Base-by-base conservation (phyloP, 1,139 yeast genomes). In the Lizanozyma gosingica region DNA sequence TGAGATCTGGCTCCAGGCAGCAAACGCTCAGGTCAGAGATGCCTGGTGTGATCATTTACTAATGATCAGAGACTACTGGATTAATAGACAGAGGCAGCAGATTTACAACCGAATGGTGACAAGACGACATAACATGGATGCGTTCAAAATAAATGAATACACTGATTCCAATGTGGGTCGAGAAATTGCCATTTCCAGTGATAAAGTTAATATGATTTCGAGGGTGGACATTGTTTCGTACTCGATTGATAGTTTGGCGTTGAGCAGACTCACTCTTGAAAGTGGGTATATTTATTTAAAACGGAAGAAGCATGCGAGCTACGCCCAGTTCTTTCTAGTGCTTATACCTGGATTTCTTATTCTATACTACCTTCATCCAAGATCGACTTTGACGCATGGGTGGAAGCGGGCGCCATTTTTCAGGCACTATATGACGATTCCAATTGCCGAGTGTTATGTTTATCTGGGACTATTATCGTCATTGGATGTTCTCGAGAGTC, bases 251-350 rank as follows among this genome's bases (percentile, higher is more conserved):
- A 64, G 80, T 3, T 54, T 78, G 37, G 67, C 90, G 0, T 66
- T 82, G 60, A 69, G 79, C 22, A 71, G 78, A 16, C 69, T 80
- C n/a, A 62, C 87, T 11, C 62, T 80, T 18, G 61, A 62, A 62
- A 73, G 77, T 46, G 96, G 96, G 0, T 58, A 67, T 35, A 56
- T 88, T 35, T 86, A 73, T 53, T 79, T 78, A 47, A 87, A 87
- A 52, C 71, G 78, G 3, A 77, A 75, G 45, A 83, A 79, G 53
- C 90, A 83, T 54, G 60, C 86, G 1, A 67, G 77, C 33, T 87
- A 86, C 57, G 65, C 62, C 38, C 75, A 74, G 45, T 76, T 65
- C 51, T 82, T 65, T 55, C 87, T 77, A 14, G 70, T 85, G 1
- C 63, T 87, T 34, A 73, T 84, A 39, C 87, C 92, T 2, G 92